Base-by-base conservation (phyloP, 768 basidiomycete genomes). In the Postia placenta region DNA sequence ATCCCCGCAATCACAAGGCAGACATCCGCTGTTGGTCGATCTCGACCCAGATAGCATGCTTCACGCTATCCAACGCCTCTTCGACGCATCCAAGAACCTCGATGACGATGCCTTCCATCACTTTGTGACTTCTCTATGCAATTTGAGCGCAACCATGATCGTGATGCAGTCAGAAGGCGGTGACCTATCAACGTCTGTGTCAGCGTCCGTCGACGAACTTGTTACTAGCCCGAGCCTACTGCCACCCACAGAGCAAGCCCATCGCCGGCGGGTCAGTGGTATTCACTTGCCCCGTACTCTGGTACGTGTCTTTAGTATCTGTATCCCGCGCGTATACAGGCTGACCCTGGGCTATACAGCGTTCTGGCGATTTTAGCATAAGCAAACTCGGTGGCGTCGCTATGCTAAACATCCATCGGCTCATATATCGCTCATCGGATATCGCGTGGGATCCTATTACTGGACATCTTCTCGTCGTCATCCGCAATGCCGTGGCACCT, bases 311-410 rank as follows among this genome's bases (percentile, higher is more conserved):
- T 44, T 47, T 37, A 19, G 7, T 38, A 42, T 27, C 26, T 37
- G 38, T n/a, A 33, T 33, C 7, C 27, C 14, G 26, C 49, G 28
- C 38, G 51, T 51, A 40, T 48, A 4, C 33, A 5, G 12, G 9
- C 9, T 35, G 36, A 26, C 40, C 52, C 44, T 23, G 49, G 47
- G 27, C 15, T 1, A 24, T 25, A 20, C 51, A 92, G 88, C 78
- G 87, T n/a, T 78, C 87, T 0, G 90, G 89, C 0, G 95, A 99
- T 54, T 98, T 96, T 69, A 90, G 92, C n/a, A 84, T 97, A 49
- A 79, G 79, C 51, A 91, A 90, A 60, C 70, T 97, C 20, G 87
- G 92, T 7, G 78, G 80, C 1, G 84, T 95, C 9, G 76, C 85
- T 0, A 73, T 82, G 56, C 74, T 90, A 46, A 99, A 97, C 60